Evolutionary conservation across 2,329 filamentous ascomycete species (phyloP).

Genomic region (Cordyceps javanica): DNA sequence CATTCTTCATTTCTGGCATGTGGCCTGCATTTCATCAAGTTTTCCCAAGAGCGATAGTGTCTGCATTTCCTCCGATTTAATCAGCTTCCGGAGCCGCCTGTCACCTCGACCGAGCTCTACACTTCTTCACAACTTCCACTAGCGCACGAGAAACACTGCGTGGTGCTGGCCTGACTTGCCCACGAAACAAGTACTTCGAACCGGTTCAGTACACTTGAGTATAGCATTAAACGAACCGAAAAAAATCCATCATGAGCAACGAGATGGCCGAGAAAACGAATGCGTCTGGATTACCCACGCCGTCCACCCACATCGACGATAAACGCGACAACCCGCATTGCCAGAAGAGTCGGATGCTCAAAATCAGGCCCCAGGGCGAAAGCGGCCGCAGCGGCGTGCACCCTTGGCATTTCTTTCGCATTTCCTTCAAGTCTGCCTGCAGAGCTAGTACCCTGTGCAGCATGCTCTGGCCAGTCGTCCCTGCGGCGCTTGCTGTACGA

Average conservation of each 20-base stretch:
- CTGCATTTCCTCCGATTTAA: no score
- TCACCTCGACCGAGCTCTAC: no score
- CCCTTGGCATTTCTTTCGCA: conserved; percentile 36
- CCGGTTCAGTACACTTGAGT: no score
- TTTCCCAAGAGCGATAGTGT: no score
- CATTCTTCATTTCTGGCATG: not conserved
- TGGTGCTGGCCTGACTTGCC: no score
- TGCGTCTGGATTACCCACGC: conserved; percentile 20
- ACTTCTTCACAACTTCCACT: no score
- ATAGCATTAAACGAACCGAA: not conserved
- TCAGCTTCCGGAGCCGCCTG: no score
- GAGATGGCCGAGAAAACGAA: not conserved
- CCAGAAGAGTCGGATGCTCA: conserved; percentile 9
- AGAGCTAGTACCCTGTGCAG: conserved; percentile 41
- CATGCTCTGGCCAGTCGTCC: conserved; percentile 44
- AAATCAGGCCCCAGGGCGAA: conserved; percentile 32
- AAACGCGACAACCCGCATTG: conserved; percentile 16
- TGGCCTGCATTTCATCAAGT: not conserved
- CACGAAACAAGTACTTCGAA: not conserved
- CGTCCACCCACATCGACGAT: conserved; percentile 22
- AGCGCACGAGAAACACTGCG: no score
- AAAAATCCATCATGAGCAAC: not conserved
- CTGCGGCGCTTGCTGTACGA: conserved; percentile 40
- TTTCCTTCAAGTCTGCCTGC: conserved; percentile 38
- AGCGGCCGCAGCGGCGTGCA: conserved; percentile 40